Evolutionary conservation across 805 yeast species (phyloP), one percentile per base, ranked within the genome.

Genomic region (Nakazawaea ernobii): DNA sequence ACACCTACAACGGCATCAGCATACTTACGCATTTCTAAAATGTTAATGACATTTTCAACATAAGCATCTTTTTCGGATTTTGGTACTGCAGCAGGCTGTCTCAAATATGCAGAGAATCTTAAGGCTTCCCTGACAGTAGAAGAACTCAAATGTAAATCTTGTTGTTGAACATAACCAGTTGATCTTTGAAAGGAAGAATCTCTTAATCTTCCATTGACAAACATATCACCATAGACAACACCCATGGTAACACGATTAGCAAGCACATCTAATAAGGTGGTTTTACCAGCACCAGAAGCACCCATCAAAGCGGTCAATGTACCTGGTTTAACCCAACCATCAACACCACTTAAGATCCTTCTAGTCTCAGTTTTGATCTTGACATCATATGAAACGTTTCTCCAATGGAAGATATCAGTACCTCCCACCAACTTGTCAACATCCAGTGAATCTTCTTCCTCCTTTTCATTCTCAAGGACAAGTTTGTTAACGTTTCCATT

Each of bases 211-310:
- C 89, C 90, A 60, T 86, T 84, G 26, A 85, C 91, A 61, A 82
- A 66, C 73, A 80, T 74, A 56, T 82, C 85, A 56, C 87, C 86
- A 35, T 88, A 75, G 37, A 85, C 77, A 14, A 79, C 80, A 65
- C 92, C 94, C 61, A 77, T 70, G 38, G 81, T 75, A 46, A 83
- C 77, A 62, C 92, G 75, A 58, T 82, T 86, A 20, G 89, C 82
- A 51, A 86, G 72, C 54, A 83, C 82, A 62, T 85, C 84, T 56
- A 86, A 70, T 49, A 85, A 68, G 2, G 92, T 86, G 26, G 94
- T 85, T 59, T 85, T 85, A 69, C 94, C 94, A 40, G 94, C 94
- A 68, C 94, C 94, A 32, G 92, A 85, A 45, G 84, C 86, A 58
- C 94, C 94, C 91, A 85, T 84, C 49, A 85, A 70, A 5, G 92